A percentile compares a stretch with the other conserved stretches of the same genome.
These are phyloP conservation scores for Chytriomyces sp. DNA, from an alignment of 192 early-diverging fungal species.

Conservation along the genomic window DNA sequence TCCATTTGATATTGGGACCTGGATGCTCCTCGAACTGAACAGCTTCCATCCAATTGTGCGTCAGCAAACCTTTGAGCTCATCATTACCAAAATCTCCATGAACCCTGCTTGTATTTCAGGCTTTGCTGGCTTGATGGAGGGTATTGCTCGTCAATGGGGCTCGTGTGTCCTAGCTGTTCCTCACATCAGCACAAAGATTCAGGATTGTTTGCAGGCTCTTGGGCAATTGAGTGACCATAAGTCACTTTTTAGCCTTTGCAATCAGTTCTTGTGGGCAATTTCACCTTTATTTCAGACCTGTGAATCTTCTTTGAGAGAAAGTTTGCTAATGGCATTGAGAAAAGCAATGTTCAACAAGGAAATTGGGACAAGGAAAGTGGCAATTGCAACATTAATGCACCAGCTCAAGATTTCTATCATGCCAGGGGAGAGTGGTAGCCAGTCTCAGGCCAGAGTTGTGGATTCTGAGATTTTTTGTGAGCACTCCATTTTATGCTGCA, in stretches of 20 bases:
- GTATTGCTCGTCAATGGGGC: neutral
- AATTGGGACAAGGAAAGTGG: neutral
- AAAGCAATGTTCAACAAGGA: constrained; percentile 19
- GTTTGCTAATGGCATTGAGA: constrained; percentile 10
- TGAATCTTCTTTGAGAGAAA: neutral
- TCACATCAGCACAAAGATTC: neutral
- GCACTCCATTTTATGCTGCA: neutral
- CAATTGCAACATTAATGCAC: constrained; percentile 11
- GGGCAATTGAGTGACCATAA: too few relatives aligned
- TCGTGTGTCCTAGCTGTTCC: neutral
- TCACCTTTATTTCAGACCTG: neutral
- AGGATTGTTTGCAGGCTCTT: neutral
- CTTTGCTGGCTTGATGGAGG: neutral
- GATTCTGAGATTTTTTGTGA: constrained; percentile 20
- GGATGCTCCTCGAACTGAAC: constrained; percentile 1
- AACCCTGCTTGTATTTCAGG: neutral
- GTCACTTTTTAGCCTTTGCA: too few relatives aligned
- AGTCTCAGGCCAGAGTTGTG: neutral
- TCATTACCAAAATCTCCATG: neutral
- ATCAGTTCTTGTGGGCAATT: constrained; percentile 27
- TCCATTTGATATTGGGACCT: constrained; percentile 8
- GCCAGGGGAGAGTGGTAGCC: constrained; percentile 14
- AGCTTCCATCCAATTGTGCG: neutral
- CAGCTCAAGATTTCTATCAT: neutral
- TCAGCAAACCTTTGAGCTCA: neutral